Percentiles rank a stretch among this genome's conserved stretches.
Conservation (phyloP, 768 basidiomycete genomes). For the Boletus insuetus region DNA sequence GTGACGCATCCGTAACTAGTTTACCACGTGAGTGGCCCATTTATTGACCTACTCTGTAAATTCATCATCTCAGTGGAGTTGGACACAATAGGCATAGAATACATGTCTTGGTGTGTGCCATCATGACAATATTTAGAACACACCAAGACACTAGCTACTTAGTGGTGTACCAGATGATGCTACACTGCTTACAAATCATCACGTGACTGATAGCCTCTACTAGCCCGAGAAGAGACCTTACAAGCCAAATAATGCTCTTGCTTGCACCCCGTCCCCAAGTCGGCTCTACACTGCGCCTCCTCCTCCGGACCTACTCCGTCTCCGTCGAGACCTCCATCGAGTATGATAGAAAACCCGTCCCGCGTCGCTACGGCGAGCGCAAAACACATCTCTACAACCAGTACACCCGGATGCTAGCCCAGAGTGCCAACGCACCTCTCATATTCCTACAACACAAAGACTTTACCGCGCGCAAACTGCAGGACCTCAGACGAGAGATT, state of each 20-base stretch:
- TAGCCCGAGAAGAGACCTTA: too few species aligned
- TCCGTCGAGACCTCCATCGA: conserved; percentile 51
- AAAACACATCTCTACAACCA: conserved; percentile 81
- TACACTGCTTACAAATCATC: too few species aligned
- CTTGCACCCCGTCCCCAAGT: conserved; percentile 3
- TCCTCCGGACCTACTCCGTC: conserved; percentile 51
- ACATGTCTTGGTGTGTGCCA: too few species aligned
- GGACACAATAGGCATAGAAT: too few species aligned
- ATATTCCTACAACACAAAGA: conserved; percentile 79
- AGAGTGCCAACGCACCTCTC: conserved; percentile 55
- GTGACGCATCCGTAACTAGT: conserved; percentile 18
- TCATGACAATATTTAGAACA: too few species aligned
- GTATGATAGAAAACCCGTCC: conserved; percentile 50
- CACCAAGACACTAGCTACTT: too few species aligned
- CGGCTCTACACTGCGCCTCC: conserved; percentile 5
- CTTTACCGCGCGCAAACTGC: conserved; percentile 65
- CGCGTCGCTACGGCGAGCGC: conserved; percentile 73
- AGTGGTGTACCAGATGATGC: too few species aligned
- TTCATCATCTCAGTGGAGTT: too few species aligned
- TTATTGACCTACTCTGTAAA: too few species aligned
- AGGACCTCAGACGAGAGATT: conserved; percentile 69
- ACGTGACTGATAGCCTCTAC: too few species aligned
- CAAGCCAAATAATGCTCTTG: conserved; percentile 1
- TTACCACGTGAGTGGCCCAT: neutral
- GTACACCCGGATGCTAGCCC: conserved; percentile 69